Evolutionary conservation across 1,284 basidiomycete species (phyloP), one percentile per base, ranked within the genome.

Genomic region (Abortiporus biennis): DNA sequence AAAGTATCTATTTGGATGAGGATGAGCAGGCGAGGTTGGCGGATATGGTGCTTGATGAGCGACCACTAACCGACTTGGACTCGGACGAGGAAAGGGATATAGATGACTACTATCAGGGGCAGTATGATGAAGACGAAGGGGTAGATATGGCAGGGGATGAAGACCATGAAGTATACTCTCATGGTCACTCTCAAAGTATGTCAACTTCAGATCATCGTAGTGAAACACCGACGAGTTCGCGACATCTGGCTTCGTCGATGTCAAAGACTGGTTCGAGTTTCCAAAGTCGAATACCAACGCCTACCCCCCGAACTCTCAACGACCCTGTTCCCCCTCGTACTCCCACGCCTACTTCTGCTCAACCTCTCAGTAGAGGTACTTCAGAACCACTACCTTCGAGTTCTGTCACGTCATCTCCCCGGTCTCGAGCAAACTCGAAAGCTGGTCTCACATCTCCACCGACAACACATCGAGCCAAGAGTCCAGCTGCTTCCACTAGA

Each of bases 1-100:
- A 72, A 44, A 86, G 85, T 53, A 61, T 86, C 33, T 77, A 78
- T 52, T 66, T 86, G 43, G 83, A 87, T 46, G 78, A 84, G 29
- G 73, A 74, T 32, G 59, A 63, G 34, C 9, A 9, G 27, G 59
- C 68, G 13, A 68, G 58, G 33, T 62, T 64, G 27, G 59, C 66
- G 12, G 69, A 61, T 17, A 70, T 69, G 49, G 81, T 88, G 25
- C 54, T 86, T 46, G 83, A 88, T 53, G 85, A 88, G 58, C 63
- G 62, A 44, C 85, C 85, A 4, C 63, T 74, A 40, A 85, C 83
- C 15, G 85, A 85, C 59, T 55, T 80, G 29, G 83, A 85, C 32
- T 65, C 63, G 3, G 74, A 74, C 64, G 54, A 60, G 24, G 61
- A 60, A n/a, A 45, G 42, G 21, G 56, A 55, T 17, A 40, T 41